phyloP scores from a whole-genome alignment of 768 basidiomycete genomes.

The Gymnopilus junonius region DNA sequence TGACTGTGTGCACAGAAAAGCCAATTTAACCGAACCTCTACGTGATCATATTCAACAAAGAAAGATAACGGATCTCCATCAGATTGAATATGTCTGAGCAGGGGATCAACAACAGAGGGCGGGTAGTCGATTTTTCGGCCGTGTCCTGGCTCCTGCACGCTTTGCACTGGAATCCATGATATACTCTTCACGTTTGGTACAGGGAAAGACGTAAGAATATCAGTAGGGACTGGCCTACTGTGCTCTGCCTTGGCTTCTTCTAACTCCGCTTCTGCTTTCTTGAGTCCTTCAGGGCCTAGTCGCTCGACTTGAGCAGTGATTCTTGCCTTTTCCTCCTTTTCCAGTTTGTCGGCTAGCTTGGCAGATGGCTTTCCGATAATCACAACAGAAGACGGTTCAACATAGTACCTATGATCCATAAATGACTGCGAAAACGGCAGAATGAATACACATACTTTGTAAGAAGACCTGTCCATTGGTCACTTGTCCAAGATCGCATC shows the following conservation, averaged over 20 bases:
- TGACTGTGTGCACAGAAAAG: slow-evolving; percentile 1
- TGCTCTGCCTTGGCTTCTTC: slow-evolving; percentile 89
- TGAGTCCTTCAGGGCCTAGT: slow-evolving; percentile 84
- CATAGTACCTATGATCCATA: slow-evolving; percentile 64
- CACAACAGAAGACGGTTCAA: slow-evolving; percentile 74
- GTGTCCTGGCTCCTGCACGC: slow-evolving; percentile 62
- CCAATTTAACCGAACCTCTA: slow-evolving; percentile 58
- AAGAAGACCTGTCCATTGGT: slow-evolving; percentile 80
- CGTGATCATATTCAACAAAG: slow-evolving; percentile 94
- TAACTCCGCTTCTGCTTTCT: slow-evolving; percentile 65
- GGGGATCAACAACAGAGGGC: slow-evolving; percentile 37
- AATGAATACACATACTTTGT: slow-evolving; percentile 52
- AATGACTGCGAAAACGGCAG: not conserved
- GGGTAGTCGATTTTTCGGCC: slow-evolving; percentile 41
- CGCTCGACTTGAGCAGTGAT: slow-evolving; percentile 66
- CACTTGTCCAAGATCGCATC: slow-evolving; percentile 71
- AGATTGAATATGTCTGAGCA: slow-evolving; percentile 64
- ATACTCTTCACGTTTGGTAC: slow-evolving; percentile 91
- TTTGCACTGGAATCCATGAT: slow-evolving; percentile 84
- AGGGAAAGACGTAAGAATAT: slow-evolving; percentile 84
- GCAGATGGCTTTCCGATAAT: slow-evolving; percentile 91
- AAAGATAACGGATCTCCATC: slow-evolving; percentile 79
- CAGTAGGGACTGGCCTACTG: slow-evolving; percentile 77
- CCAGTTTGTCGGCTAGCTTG: slow-evolving; percentile 76
- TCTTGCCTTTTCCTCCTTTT: slow-evolving; percentile 80